Evolutionary conservation across 306 rosid species (phyloP).

Genomic region (Casuarina cunninghamiana): DNA sequence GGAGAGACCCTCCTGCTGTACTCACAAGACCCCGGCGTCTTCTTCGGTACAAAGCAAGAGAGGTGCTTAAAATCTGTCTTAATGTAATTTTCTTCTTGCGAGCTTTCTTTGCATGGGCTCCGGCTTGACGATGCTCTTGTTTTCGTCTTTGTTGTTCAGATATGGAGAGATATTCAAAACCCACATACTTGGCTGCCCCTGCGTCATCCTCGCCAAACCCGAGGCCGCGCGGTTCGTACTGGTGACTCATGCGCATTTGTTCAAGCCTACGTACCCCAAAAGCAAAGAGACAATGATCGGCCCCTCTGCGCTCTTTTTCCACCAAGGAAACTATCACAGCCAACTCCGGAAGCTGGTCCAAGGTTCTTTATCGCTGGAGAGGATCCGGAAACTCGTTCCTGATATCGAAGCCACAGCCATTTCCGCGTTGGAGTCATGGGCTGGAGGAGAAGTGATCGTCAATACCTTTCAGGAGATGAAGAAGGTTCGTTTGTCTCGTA

Average conservation of each 20-base stretch:
- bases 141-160: conserved; percentile 28
- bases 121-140: not conserved
- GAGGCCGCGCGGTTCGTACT: conserved; percentile 82
- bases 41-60: conserved; percentile 71
- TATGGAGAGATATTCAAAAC: conserved; percentile 87
- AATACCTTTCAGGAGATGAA: conserved; percentile 71
- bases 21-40: conserved; percentile 71
- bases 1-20: conserved; percentile 86
- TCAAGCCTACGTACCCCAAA: conserved; percentile 87
- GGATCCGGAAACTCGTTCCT: conserved; percentile 46
- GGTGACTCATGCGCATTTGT: conserved; percentile 73
- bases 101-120: not conserved
- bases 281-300: conserved; percentile 88
- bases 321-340: conserved; percentile 77
- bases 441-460: conserved; percentile 28
- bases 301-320: conserved; percentile 86
- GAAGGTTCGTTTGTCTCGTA: conserved; percentile 43
- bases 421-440: conserved; percentile 70
- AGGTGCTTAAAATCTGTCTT: conserved; percentile 41
- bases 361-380: conserved; percentile 55
- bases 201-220: conserved; percentile 85
- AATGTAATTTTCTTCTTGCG: not conserved
- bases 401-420: conserved; percentile 49
- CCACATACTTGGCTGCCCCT: conserved; percentile 69
- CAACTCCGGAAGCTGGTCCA: conserved; percentile 67